A percentile compares a stretch with the other conserved stretches of the same genome.
Conservation (phyloP, 2,329 filamentous ascomycete species). For the Beauveria pseudobassiana region DNA sequence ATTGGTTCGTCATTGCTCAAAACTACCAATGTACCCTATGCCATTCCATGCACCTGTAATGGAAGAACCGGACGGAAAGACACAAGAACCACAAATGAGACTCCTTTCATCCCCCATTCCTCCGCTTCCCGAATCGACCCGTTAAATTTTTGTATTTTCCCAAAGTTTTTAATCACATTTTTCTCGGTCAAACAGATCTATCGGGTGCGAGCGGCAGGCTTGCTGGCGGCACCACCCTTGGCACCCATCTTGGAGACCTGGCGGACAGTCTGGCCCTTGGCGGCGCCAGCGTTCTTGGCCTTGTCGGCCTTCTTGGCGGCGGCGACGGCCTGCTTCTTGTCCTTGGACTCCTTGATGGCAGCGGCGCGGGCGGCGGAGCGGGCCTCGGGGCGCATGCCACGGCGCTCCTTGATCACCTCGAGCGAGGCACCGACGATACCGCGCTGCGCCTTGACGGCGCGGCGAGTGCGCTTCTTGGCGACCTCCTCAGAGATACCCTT, state of each 20-base stretch:
- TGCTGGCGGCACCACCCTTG: constrained; percentile 72
- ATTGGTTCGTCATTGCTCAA: constrained; percentile 29
- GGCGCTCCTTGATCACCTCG: constrained; percentile 99
- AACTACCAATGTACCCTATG: constrained; percentile 37
- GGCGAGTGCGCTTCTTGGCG: constrained; percentile 98
- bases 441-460: constrained; percentile 97
- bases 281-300: constrained; percentile 77
- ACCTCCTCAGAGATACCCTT: constrained; percentile 99
- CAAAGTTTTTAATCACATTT: constrained; percentile 7
- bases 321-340: constrained; percentile 86
- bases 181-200: constrained; percentile 30
- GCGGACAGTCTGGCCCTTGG: constrained; percentile 70
- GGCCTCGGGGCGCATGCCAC: constrained; percentile 88
- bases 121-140: constrained; percentile 1
- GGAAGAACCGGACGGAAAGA: constrained; percentile 36
- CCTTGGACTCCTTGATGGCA: constrained; percentile 97
- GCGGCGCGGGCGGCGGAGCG: constrained; percentile 80
- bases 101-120: constrained; percentile 20
- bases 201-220: constrained; percentile 81
- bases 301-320: constrained; percentile 98
- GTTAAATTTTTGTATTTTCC: constrained; percentile 4
- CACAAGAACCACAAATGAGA: constrained; percentile 35
- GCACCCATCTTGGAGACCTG: constrained; percentile 95
- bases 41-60: constrained; percentile 34
- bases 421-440: constrained; percentile 98